A percentile compares a stretch with the other conserved stretches of the same genome.
These are phyloP conservation scores for Smallanthus sonchifolius DNA, from an alignment of 129 eudicot species.

Conservation along the genomic window DNA sequence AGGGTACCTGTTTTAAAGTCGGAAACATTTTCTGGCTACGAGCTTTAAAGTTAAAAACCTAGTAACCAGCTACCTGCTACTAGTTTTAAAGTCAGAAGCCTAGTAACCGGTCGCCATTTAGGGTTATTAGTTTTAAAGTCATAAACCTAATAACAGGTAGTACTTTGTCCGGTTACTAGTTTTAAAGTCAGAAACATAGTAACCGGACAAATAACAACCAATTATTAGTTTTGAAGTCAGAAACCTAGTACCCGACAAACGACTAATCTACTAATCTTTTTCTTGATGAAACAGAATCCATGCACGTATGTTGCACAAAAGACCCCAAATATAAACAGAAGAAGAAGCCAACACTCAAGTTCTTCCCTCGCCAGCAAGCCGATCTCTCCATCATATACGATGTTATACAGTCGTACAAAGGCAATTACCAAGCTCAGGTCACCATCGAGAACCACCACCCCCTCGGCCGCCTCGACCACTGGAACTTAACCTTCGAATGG, in stretches of 20 bases:
- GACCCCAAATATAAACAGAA: conserved; percentile 59
- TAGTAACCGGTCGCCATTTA: neutral
- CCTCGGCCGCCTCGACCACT: conserved; percentile 83
- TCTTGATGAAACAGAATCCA: conserved; percentile 40
- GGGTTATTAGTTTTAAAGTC: no score
- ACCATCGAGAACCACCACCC: conserved; percentile 85
- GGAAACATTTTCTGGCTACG: no score
- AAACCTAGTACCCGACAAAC: neutral
- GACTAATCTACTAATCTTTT: neutral
- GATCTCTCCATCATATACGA: conserved; percentile 80
- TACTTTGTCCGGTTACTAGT: neutral
- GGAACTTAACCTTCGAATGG: conserved; percentile 98
- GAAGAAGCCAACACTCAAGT: conserved; percentile 35
- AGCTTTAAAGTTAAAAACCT: neutral
- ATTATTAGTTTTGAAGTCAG: no score
- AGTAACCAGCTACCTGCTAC: neutral
- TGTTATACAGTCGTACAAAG: conserved; percentile 46
- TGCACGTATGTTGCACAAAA: conserved; percentile 65
- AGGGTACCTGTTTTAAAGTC: no score
- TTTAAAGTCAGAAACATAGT: no score
- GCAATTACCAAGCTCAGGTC: conserved; percentile 68
- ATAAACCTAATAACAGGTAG: no score
- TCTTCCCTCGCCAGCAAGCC: conserved; percentile 45
- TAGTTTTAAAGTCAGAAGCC: neutral
- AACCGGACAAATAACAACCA: no score